Conservation (phyloP, 2,329 filamentous ascomycete genomes). For the Botrytis hyacinthi region DNA sequence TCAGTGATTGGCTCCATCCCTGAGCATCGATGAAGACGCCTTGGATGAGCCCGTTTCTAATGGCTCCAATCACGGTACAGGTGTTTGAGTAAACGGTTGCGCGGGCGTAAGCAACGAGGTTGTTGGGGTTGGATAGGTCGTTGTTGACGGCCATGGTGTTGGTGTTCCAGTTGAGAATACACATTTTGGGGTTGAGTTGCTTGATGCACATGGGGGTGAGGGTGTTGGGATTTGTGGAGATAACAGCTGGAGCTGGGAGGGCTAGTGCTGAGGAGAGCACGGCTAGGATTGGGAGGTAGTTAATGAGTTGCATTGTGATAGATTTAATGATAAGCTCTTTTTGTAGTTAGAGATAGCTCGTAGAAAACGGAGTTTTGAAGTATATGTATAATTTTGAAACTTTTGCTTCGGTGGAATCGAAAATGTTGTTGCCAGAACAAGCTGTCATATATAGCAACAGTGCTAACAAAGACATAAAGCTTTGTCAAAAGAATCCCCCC, state of each 20-base stretch:
- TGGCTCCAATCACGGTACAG: not conserved
- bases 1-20: not conserved
- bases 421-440: not conserved
- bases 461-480: not conserved
- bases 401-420: not conserved
- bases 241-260: not conserved
- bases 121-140: slow-evolving; percentile 7
- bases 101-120: slow-evolving; percentile 6
- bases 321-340: not conserved
- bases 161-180: slow-evolving; percentile 10
- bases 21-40: not conserved
- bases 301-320: slow-evolving; percentile 13
- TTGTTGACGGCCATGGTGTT: slow-evolving; percentile 19
- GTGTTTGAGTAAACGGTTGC: not conserved
- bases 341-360: not conserved
- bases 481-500: not conserved
- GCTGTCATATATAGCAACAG: not conserved
- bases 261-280: not conserved
- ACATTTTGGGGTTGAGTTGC: slow-evolving; percentile 1
- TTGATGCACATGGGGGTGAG: not conserved
- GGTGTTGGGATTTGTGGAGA: not conserved
- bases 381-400: not conserved
- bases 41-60: not conserved
- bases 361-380: not conserved
- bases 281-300: slow-evolving; percentile 1